These are phyloP conservation scores for Petunia axillaris DNA, from an alignment of 257 asterid species.

Conservation along the genomic window DNA sequence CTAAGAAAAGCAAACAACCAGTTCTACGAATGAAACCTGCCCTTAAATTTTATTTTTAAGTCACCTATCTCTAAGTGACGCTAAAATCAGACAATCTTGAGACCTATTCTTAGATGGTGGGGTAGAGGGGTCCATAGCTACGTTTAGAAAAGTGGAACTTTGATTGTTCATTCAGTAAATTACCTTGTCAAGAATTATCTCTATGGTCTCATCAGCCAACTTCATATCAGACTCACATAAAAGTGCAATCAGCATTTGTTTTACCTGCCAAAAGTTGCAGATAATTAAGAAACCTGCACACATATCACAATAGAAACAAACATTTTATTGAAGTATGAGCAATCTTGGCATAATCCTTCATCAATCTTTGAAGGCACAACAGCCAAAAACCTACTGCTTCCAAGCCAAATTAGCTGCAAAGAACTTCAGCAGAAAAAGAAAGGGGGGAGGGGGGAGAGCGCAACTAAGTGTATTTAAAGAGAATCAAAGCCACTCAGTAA, in stretches of 20 bases:
- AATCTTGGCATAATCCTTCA: neutral
- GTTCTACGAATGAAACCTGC: neutral
- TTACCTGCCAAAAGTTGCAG: conserved; percentile 67
- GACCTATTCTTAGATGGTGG: neutral
- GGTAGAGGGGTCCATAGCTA: neutral
- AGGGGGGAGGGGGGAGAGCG: neutral
- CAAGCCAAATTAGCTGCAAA: neutral
- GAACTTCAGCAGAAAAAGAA: neutral
- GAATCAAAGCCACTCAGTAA: neutral
- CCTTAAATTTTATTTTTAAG: neutral
- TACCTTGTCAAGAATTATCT: conserved; percentile 87
- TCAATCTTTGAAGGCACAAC: neutral
- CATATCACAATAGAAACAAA: conserved; percentile 16
- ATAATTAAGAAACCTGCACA: conserved; percentile 31
- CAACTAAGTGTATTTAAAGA: neutral
- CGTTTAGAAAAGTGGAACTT: neutral
- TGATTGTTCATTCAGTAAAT: neutral
- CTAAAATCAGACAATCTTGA: neutral
- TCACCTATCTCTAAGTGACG: neutral
- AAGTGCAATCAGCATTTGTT: conserved; percentile 97
- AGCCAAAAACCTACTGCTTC: neutral
- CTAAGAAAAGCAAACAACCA: neutral
- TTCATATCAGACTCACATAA: conserved; percentile 91
- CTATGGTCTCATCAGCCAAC: conserved; percentile 95
- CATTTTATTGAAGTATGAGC: neutral